These are phyloP conservation scores for Microcyclospora tardicrescens DNA, from an alignment of 2,329 filamentous ascomycete species.

Conservation along the genomic window DNA sequence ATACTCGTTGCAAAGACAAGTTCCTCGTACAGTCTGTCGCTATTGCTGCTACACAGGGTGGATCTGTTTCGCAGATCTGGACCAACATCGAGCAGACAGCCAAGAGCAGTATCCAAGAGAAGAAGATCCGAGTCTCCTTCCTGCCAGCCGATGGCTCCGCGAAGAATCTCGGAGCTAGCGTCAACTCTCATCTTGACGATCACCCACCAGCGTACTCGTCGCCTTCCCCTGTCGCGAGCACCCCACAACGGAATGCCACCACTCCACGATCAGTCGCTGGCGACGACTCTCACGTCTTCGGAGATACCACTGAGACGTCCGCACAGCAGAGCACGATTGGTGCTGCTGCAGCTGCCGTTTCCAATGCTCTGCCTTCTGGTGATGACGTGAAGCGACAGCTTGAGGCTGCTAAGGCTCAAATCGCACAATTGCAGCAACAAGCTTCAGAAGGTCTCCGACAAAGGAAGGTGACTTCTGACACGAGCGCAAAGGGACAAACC, in stretches of 20 bases:
- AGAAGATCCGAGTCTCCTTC: conserved; percentile 89
- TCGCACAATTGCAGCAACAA: conserved; percentile 53
- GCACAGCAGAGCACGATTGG: conserved; percentile 19
- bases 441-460: conserved; percentile 61
- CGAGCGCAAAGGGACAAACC: conserved; percentile 6
- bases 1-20: conserved; percentile 91
- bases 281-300: conserved; percentile 22
- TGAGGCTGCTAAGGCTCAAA: conserved; percentile 59
- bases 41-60: conserved; percentile 62
- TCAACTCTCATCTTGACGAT: conserved; percentile 18
- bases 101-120: conserved; percentile 72
- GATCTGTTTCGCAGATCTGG: conserved; percentile 63
- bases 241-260: conserved; percentile 26
- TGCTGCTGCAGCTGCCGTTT: background rate
- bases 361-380: conserved; percentile 29
- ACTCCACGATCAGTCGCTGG: background rate
- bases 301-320: background rate
- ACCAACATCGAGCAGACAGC: conserved; percentile 57
- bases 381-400: conserved; percentile 63
- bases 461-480: conserved; percentile 42
- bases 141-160: conserved; percentile 47
- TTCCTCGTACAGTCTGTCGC: conserved; percentile 89
- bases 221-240: conserved; percentile 36
- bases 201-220: conserved; percentile 44
- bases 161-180: conserved; percentile 7